phyloP scores from a whole-genome alignment of 495 filamentous ascomycete species.

The Penicillium tannophilum region DNA sequence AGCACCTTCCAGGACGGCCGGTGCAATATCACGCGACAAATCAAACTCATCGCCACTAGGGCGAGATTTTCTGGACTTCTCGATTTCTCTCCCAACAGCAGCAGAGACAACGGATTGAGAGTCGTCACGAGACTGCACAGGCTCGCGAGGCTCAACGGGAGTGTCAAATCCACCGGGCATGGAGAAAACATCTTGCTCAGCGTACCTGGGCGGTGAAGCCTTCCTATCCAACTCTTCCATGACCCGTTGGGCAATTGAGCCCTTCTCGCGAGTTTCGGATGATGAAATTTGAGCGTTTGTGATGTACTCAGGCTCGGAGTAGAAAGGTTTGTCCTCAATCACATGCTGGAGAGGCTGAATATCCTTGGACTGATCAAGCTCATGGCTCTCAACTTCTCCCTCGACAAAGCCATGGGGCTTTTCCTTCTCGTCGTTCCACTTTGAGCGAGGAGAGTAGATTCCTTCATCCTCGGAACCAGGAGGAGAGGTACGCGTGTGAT shows the following conservation, averaged over 20 bases:
- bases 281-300: conserved; percentile 11
- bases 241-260: conserved; percentile 35
- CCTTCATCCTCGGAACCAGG: conserved; percentile 57
- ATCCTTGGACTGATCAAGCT: conserved; percentile 20
- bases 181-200: conserved; percentile 31
- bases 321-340: conserved; percentile 25
- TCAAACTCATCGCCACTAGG: conserved; percentile 30
- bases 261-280: conserved; percentile 7
- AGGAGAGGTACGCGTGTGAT: conserved; percentile 64
- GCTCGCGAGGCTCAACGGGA: conserved; percentile 21
- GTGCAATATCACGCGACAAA: conserved; percentile 15
- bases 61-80: conserved; percentile 27
- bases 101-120: conserved; percentile 32
- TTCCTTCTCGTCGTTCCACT: conserved; percentile 42
- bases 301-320: conserved; percentile 25
- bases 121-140: conserved; percentile 13
- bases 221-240: conserved; percentile 32
- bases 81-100: conserved; percentile 17
- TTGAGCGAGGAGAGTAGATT: conserved; percentile 46
- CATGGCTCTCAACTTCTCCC: conserved; percentile 30
- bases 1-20: conserved; percentile 2
- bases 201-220: conserved; percentile 16
- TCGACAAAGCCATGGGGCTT: conserved; percentile 36
- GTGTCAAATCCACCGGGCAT: conserved; percentile 49
- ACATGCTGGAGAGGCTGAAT: conserved; percentile 11